phyloP scores from a whole-genome alignment of 345 rosid genomes.

The Aethionema arabicum region DNA sequence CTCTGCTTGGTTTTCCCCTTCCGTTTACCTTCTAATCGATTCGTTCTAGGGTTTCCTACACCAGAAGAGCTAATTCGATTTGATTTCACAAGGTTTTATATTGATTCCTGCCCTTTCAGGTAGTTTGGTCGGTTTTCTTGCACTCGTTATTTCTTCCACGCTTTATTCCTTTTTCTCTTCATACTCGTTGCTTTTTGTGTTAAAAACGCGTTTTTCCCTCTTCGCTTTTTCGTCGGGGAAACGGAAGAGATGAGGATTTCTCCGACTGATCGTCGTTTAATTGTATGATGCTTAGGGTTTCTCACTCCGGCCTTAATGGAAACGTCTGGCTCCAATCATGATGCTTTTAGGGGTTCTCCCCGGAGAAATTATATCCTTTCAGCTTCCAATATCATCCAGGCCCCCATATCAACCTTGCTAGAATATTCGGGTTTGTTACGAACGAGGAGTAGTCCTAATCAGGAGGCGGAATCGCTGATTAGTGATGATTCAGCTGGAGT shows the following conservation, averaged over 20 bases:
- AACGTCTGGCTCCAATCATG: slow-evolving; percentile 62
- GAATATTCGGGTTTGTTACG: slow-evolving; percentile 93
- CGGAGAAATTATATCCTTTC: slow-evolving; percentile 70
- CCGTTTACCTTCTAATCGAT: slow-evolving; percentile 16
- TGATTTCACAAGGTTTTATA: neutral
- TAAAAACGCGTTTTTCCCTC: slow-evolving; percentile 12
- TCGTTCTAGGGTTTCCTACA: slow-evolving; percentile 23
- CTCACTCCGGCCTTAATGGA: slow-evolving; percentile 68
- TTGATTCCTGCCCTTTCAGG: slow-evolving; percentile 13
- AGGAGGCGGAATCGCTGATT: slow-evolving; percentile 53
- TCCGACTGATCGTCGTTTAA: neutral
- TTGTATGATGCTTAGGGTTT: slow-evolving; percentile 45
- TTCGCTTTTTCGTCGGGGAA: too few species aligned
- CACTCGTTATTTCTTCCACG: neutral
- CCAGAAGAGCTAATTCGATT: slow-evolving; percentile 26
- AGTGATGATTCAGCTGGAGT: slow-evolving; percentile 46
- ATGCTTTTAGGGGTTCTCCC: slow-evolving; percentile 61
- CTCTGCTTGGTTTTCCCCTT: neutral
- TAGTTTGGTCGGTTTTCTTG: neutral
- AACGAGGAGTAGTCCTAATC: slow-evolving; percentile 50
- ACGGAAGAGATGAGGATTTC: neutral
- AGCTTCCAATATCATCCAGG: slow-evolving; percentile 81
- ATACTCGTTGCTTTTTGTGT: slow-evolving; percentile 1
- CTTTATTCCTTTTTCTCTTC: neutral
- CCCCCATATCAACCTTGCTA: slow-evolving; percentile 80